These are phyloP conservation scores for Tricholoma terreum DNA, from an alignment of 768 basidiomycete genomes.

Conservation along the genomic window DNA sequence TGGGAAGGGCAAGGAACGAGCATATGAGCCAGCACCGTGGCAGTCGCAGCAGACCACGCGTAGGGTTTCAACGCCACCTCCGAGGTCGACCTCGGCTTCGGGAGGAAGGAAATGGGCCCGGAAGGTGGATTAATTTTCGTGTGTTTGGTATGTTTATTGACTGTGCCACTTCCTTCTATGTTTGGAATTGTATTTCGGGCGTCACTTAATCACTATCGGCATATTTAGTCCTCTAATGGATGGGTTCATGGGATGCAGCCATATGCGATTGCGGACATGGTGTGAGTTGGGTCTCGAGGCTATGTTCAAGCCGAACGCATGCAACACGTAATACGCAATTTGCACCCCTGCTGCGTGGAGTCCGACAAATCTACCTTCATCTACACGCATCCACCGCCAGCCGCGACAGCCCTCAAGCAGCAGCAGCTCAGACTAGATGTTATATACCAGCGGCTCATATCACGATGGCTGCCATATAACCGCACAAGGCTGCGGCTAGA, in stretches of 20 bases:
- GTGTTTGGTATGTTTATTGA: slow-evolving; percentile 14
- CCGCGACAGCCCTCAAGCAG: too few relatives aligned
- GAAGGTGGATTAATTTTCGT: slow-evolving; percentile 58
- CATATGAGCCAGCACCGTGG: slow-evolving; percentile 20
- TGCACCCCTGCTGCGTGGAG: too few relatives aligned
- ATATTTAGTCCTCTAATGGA: background rate
- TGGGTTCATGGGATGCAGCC: background rate
- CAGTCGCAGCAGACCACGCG: slow-evolving; percentile 28
- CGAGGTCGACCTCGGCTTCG: slow-evolving; percentile 38
- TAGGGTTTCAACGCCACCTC: slow-evolving; percentile 43
- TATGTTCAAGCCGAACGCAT: too few relatives aligned
- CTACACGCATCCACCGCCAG: too few relatives aligned
- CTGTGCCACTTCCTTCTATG: slow-evolving; percentile 11
- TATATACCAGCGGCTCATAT: too few relatives aligned
- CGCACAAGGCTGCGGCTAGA: too few relatives aligned
- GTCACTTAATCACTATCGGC: background rate
- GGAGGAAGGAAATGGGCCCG: slow-evolving; percentile 70
- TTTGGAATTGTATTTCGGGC: slow-evolving; percentile 2
- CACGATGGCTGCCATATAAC: too few relatives aligned
- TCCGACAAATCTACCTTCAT: too few relatives aligned
- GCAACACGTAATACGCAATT: too few relatives aligned
- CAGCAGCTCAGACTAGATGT: too few relatives aligned
- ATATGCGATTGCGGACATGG: slow-evolving; percentile 2
- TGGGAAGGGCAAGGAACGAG: slow-evolving; percentile 13
- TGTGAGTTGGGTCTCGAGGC: background rate